Evolutionary conservation across 768 basidiomycete genomes (phyloP).

Genomic region (Kwoniella sp.): DNA sequence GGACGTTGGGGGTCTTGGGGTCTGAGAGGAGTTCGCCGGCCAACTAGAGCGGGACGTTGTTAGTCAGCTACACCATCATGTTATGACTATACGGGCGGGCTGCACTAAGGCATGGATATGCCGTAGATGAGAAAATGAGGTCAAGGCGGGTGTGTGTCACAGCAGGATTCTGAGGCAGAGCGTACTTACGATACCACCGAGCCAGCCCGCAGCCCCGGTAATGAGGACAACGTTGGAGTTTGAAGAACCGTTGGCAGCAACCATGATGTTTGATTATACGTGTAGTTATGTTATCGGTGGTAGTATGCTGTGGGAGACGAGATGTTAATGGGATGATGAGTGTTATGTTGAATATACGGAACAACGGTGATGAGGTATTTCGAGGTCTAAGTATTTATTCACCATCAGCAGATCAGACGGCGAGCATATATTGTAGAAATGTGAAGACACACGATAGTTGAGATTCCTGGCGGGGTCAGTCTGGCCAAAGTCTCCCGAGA

Average conservation of each 20-base stretch:
- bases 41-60: constrained; percentile 27
- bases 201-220: constrained; percentile 55
- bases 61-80: constrained; percentile 2
- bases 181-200: constrained; percentile 53
- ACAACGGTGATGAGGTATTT: no score
- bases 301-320: background rate
- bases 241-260: constrained; percentile 22
- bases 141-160: no score
- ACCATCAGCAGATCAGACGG: background rate
- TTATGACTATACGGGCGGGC: no score
- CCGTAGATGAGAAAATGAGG: no score
- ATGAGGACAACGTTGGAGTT: constrained; percentile 50
- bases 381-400: background rate
- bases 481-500: no score
- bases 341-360: no score
- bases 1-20: constrained; percentile 56
- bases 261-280: constrained; percentile 22
- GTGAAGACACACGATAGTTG: no score
- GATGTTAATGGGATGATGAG: background rate
- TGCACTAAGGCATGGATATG: no score
- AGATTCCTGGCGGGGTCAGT: no score
- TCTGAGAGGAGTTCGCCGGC: constrained; percentile 46
- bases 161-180: no score
- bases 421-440: no score
- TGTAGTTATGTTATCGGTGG: background rate